These are phyloP conservation scores for Trametes elegans DNA, from an alignment of 768 basidiomycete species.

Conservation along the genomic window DNA sequence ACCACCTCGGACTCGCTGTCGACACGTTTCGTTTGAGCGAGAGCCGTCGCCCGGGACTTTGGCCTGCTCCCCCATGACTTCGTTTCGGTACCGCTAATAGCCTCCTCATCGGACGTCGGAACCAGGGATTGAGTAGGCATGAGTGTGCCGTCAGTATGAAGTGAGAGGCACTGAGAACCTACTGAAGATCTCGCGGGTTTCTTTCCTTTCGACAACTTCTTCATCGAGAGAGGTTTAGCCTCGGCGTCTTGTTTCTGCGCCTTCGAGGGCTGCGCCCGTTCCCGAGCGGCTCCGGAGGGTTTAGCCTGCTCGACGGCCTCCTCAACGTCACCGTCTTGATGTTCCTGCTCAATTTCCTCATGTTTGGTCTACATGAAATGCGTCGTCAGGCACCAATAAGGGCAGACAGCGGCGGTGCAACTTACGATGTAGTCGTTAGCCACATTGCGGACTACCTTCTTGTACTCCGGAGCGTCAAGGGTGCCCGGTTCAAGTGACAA, in stretches of 20 bases:
- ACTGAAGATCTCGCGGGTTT: constrained; percentile 10
- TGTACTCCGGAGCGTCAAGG: constrained; percentile 46
- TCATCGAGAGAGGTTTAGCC: background rate
- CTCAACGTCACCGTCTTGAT: background rate
- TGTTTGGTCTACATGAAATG: background rate
- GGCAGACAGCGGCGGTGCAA: background rate
- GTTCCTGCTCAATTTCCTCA: background rate
- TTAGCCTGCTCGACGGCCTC: background rate
- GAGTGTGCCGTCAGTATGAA: background rate
- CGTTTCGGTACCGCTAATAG: background rate
- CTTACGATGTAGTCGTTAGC: constrained; percentile 11
- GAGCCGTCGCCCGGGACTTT: constrained; percentile 3
- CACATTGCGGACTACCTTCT: constrained; percentile 32
- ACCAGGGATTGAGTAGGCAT: constrained; percentile 5
- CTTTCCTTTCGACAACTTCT: background rate
- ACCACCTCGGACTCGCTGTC: constrained; percentile 9
- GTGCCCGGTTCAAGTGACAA: constrained; percentile 44
- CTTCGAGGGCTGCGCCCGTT: background rate
- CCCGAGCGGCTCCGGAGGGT: background rate
- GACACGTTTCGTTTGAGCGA: constrained; percentile 2
- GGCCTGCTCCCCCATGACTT: background rate
- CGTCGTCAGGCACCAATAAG: background rate
- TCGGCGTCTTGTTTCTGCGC: background rate
- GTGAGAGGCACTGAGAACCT: background rate
- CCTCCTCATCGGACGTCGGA: constrained; percentile 12